Percentiles rank a stretch among this genome's conserved stretches.
Evolutionary conservation across 768 basidiomycete genomes (phyloP).

Genomic region (Lactifluus hygrophoroides): DNA sequence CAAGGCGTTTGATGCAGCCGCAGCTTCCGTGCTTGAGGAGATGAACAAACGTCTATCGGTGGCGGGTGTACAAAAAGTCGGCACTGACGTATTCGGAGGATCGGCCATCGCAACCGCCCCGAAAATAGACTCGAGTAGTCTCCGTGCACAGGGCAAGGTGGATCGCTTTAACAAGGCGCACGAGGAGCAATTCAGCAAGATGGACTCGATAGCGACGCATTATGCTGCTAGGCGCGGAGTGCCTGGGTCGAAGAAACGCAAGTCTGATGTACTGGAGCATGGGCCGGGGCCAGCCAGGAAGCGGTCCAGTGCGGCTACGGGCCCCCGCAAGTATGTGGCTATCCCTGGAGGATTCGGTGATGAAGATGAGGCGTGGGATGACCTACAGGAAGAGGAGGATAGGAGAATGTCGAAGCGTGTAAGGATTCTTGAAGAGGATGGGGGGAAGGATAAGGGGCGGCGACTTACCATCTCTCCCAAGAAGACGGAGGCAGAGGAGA

Average conservation of each 20-base stretch:
- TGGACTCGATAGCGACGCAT: conserved; percentile 63
- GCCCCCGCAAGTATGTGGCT: conserved; percentile 33
- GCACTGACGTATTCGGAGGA: conserved; percentile 37
- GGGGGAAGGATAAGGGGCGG: conserved; percentile 28
- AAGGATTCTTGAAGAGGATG: conserved; percentile 30
- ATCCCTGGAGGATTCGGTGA: conserved; percentile 54
- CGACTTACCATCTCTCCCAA: conserved; percentile 30
- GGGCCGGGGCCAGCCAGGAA: conserved; percentile 25
- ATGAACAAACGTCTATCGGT: conserved; percentile 67
- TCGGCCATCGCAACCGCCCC: background rate
- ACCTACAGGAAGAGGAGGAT: conserved; percentile 29
- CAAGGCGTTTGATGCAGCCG: conserved; percentile 55
- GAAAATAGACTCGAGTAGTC: background rate
- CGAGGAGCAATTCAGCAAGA: conserved; percentile 57
- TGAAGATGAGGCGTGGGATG: conserved; percentile 34
- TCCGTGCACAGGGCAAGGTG: conserved; percentile 1
- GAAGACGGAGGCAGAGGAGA: conserved; percentile 18
- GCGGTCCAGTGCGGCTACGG: conserved; percentile 30
- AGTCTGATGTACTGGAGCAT: conserved; percentile 45
- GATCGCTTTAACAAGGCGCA: conserved; percentile 51
- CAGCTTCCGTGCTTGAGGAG: conserved; percentile 67
- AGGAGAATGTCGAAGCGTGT: conserved; percentile 39
- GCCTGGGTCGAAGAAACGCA: conserved; percentile 32
- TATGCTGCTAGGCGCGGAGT: conserved; percentile 37
- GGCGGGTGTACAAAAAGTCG: conserved; percentile 45